A percentile compares a stretch with the other conserved stretches of the same genome.
Evolutionary conservation across 2,329 filamentous ascomycete genomes (phyloP).

Genomic region (Paraphaeosphaeria sporulosa): DNA sequence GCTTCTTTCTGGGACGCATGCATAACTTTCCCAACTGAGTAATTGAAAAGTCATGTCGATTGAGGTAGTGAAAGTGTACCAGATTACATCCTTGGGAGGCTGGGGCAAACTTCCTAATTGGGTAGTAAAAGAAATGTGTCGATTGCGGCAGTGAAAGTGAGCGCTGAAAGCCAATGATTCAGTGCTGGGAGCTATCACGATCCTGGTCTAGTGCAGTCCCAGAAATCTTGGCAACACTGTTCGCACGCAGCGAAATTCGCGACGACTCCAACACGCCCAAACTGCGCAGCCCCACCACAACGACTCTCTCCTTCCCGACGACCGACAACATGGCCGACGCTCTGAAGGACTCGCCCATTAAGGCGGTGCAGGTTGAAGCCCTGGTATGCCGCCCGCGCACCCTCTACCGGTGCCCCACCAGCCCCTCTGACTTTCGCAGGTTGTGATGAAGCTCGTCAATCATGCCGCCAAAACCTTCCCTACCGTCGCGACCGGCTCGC

Average conservation of each 20-base stretch:
- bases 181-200: too few relatives aligned
- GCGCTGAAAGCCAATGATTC: not conserved
- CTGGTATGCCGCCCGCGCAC: slow-evolving; percentile 68
- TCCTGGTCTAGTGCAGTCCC: not conserved
- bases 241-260: slow-evolving; percentile 9
- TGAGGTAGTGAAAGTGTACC: too few relatives aligned
- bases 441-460: slow-evolving; percentile 98
- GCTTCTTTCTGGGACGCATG: too few relatives aligned
- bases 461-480: slow-evolving; percentile 90
- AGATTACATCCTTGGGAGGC: not conserved
- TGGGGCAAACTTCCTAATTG: not conserved
- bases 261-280: slow-evolving; percentile 10
- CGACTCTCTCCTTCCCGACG: slow-evolving; percentile 10
- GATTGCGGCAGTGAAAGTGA: not conserved
- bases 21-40: too few relatives aligned
- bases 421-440: slow-evolving; percentile 60
- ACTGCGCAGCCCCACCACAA: slow-evolving; percentile 17
- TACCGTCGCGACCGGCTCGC: slow-evolving; percentile 84
- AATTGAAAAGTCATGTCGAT: too few relatives aligned
- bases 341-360: slow-evolving; percentile 65
- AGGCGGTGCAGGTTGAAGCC: slow-evolving; percentile 92
- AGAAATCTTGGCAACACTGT: slow-evolving; percentile 4
- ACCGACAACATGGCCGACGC: slow-evolving; percentile 45
- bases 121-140: not conserved
- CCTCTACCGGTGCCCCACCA: slow-evolving; percentile 40